Evolutionary conservation across 169 alveolate genomes (phyloP), one percentile per base, ranked within the genome.

Genomic region (Cryptosporidium meleagridis): DNA sequence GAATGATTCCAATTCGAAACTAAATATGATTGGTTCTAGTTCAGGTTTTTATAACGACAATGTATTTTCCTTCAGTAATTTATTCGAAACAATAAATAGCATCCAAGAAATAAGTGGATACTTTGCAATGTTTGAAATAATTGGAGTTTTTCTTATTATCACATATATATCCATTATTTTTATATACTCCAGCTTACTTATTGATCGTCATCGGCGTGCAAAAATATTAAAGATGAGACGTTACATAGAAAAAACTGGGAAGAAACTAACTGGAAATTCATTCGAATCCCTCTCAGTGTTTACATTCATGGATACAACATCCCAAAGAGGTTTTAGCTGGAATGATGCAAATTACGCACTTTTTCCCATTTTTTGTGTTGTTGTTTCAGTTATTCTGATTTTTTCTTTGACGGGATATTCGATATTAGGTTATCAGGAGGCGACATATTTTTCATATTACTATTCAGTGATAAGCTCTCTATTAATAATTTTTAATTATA

Each of bases 241-340:
- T 3, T 67, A 39, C 48, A 48, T 73, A 18, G 86, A 73, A 80
- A 59, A 80, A 62, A 80, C 67, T 8, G 75, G 89, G 6, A 67
- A 51, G 23, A 59, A 65, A 39, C 41, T 48, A 7, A 14, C 41
- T 5, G 89, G 59, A 65, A 62, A 59, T 44, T 80, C 89, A 37
- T 53, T 80, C 41, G 89, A 80, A 21, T 80, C 89, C 5, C 39
- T 80, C 26, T 80, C 89, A 41, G 61, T 80, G 12, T 62, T 65
- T 67, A 80, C 73, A 41, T 80, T 80, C 29, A 80, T 80, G 75
- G 75, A 80, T 45, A 44, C 89, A 1, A 44, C 89, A 26, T 80
- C 89, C 21, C 73, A 62, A 59, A 80, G 55, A 26, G 89, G 89
- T 23, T 80, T 80, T 48, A 80, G 89, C 26, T 80, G 89, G 89